phyloP scores from a whole-genome alignment of 1,284 basidiomycete species.

The Pseudozyma tsukubaensis region DNA sequence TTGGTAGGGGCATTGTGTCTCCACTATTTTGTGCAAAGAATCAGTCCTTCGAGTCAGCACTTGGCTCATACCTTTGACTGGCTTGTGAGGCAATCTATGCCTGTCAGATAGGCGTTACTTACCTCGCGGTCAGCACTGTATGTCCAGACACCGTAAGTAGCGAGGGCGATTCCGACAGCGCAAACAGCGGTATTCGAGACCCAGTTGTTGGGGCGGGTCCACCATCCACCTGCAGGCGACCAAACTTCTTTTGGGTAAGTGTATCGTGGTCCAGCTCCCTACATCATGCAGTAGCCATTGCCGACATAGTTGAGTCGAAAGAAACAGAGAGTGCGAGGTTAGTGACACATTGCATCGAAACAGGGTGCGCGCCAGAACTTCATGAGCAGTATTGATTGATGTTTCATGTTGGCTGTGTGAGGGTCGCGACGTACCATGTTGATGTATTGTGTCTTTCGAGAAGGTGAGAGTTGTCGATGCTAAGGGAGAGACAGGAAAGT shows the following conservation, averaged over 20 bases:
- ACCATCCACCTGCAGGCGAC: slow-evolving; percentile 74
- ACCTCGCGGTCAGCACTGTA: slow-evolving; percentile 73
- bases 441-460: neutral
- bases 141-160: slow-evolving; percentile 72
- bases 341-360: too few relatives aligned
- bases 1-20: slow-evolving; percentile 64
- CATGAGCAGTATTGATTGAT: too few relatives aligned
- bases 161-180: slow-evolving; percentile 70
- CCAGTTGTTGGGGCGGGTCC: slow-evolving; percentile 74
- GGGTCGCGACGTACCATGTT: neutral
- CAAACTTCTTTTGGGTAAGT: slow-evolving; percentile 75
- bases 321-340: too few relatives aligned
- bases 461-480: neutral
- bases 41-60: neutral
- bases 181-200: slow-evolving; percentile 71
- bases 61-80: neutral
- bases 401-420: neutral
- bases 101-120: slow-evolving; percentile 32
- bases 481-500: neutral
- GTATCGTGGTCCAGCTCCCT: slow-evolving; percentile 71
- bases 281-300: too few relatives aligned
- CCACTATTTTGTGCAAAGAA: slow-evolving; percentile 44
- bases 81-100: too few relatives aligned
- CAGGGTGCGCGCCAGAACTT: too few relatives aligned
- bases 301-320: too few relatives aligned